phyloP scores from a whole-genome alignment of 148 eudicot species.

The Oxyria digyna region DNA sequence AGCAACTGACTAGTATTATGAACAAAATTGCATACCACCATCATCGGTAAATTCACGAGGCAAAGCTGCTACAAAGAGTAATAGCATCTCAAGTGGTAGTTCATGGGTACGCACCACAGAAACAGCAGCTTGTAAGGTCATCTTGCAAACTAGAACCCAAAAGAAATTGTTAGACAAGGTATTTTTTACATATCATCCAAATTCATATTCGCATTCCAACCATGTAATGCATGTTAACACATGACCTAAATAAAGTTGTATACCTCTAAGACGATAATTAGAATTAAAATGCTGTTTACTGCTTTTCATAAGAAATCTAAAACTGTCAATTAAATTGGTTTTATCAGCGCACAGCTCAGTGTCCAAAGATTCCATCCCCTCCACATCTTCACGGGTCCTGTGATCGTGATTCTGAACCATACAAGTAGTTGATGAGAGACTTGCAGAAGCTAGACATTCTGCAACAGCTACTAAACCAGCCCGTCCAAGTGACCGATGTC shows the following conservation, averaged over 20 bases:
- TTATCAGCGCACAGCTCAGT: conserved; percentile 21
- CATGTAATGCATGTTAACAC: not conserved
- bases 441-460: conserved; percentile 58
- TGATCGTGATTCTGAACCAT: conserved; percentile 16
- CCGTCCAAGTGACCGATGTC: conserved; percentile 61
- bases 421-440: conserved; percentile 38
- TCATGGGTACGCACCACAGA: conserved; percentile 40
- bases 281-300: conserved; percentile 92
- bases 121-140: conserved; percentile 51
- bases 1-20: not conserved
- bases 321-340: conserved; percentile 44
- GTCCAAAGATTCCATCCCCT: conserved; percentile 13
- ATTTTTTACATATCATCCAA: not conserved
- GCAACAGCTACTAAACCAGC: conserved; percentile 78
- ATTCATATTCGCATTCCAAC: not conserved
- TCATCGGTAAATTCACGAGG: conserved; percentile 74
- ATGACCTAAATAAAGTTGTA: not conserved
- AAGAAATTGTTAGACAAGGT: conserved; percentile 9
- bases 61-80: conserved; percentile 65
- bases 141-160: conserved; percentile 58
- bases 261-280: conserved; percentile 73
- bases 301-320: conserved; percentile 70
- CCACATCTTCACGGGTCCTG: conserved; percentile 12
- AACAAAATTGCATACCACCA: conserved; percentile 43
- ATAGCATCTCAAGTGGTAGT: conserved; percentile 59